Evolutionary conservation across 805 yeast genomes (phyloP), one percentile per base, ranked within the genome.

Genomic region (Candida taoyuanica): DNA sequence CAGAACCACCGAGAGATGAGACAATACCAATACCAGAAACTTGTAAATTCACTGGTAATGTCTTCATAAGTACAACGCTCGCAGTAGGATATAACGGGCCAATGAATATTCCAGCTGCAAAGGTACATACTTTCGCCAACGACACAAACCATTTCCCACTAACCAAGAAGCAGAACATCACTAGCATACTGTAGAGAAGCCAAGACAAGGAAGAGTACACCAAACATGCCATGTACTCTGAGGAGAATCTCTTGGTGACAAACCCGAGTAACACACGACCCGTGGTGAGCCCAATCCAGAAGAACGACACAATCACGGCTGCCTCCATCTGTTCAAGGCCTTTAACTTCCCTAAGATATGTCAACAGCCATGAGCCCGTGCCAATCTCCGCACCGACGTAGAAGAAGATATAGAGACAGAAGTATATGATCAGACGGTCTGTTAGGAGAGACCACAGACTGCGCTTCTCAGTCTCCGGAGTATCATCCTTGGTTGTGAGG

Each of bases 11-110:
- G 58, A 75, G 67, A 23, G 71, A 63, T 28, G 75, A 68, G n/a
- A 82, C 78, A 37, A 77, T 68, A 1, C 95, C 89, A 7, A 86
- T 71, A 2, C 87, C 89, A 18, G 76, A 61, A 7, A 83, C 74
- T 36, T 82, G 83, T 37, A 71, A 62, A 29, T 67, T 68, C 19
- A 63, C 57, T 0, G 94, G 95, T 29, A 86, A 55, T 1, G 76
- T 63, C 40, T 79, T 76, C 33, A 83, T 59, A 3, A 86, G 69
- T 9, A 81, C 73, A n/a, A 81, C 74, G 37, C 82, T 76, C 0
- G 84, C 74, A 7, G 89, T 78, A 1, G 94, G 88, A 57, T 77
- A 82, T 28, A 76, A 62, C 2, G 89, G 89, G 0, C 89, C 91
- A 23, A 78, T 71, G 49, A 71, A 72, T 4, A 77, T 53, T 4